These are phyloP conservation scores for Coemansia sp. DNA, from an alignment of 192 early-diverging fungal species.

Conservation along the genomic window DNA sequence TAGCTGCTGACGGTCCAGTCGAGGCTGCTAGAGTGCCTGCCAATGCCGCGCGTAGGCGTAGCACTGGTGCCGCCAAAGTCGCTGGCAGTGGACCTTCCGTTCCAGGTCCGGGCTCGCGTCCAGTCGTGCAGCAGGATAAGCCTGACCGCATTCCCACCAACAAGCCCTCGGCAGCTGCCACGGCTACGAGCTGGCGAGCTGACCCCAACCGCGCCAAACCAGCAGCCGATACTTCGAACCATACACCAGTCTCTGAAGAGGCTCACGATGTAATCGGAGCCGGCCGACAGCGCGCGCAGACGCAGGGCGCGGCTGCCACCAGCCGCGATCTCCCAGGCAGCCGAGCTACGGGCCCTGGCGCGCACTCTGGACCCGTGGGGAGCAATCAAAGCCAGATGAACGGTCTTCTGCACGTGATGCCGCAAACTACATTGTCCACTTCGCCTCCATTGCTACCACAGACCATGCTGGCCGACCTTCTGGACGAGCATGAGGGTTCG, in stretches of 20 bases:
- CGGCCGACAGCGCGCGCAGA: constrained; percentile 17
- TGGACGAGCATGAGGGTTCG: constrained; percentile 23
- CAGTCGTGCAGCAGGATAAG: neutral
- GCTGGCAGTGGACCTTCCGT: neutral
- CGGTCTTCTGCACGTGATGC: neutral
- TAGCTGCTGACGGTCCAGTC: neutral
- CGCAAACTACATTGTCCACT: neutral
- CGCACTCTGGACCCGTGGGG: neutral
- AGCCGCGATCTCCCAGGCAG: neutral
- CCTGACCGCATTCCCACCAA: neutral
- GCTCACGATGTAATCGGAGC: neutral
- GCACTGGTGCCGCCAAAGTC: constrained; percentile 6
- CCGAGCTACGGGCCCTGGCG: neutral
- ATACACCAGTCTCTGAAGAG: neutral
- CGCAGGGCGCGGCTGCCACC: constrained; percentile 4
- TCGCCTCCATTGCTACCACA: constrained; percentile 34
- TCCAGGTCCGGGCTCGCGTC: neutral
- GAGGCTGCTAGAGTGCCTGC: neutral
- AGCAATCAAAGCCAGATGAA: neutral
- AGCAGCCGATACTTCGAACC: neutral
- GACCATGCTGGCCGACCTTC: constrained; percentile 41
- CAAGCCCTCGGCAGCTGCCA: constrained; percentile 15
- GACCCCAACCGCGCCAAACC: constrained; percentile 20
- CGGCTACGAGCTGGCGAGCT: constrained; percentile 27
- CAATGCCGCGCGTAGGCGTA: constrained; percentile 10